Evolutionary conservation across 345 rosid species (phyloP), one percentile per base, ranked within the genome.

Genomic region (Citrus mangshanensis): DNA sequence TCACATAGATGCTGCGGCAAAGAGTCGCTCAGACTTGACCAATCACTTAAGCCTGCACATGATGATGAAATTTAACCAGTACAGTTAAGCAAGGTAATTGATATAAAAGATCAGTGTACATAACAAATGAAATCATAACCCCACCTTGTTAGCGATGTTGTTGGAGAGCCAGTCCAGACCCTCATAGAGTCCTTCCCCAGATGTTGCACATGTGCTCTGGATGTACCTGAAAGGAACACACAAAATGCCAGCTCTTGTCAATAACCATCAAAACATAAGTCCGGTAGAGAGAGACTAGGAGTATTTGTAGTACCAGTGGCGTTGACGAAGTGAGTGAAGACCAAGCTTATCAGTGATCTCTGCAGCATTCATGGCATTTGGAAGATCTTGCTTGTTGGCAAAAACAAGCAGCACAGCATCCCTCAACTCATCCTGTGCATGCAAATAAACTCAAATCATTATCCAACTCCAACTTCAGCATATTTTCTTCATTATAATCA

Each of bases 401-500:
- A 93, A 93, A 37, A 93, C 97, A 75, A 93, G 94, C 59, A 93
- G 87, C 84, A 93, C 98, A 74, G 95, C 98, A 85, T 93, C 98
- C 88, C 98, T 93, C 89, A 93, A 82, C 80, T 93, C 98, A 68
- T 93, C 97, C 97, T 92, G n/a, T n/a, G 22, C 32, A 35, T 6
- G 9, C 28, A 46, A 46, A 46, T 12, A 46, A 46, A 46, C 51
- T 46, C 51, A 28, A 28, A 46, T 25, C 27, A 21, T 30, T 74
- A 28, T 13, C 19, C 58, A 54, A 18, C 7, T 2, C 2, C 54
- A 58, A 5, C 25, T 10, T 61, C 30, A 62, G 6, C n/a, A 68
- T 67, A 4, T 13, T 32, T 30, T 21, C 12, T 0, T 32, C 21
- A 8, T 30, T 10, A 40, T n/a, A 21, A 19, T 3, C 13, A 54